These are phyloP conservation scores for Dendrobium catenatum DNA, from an alignment of 106 monocot species.

Conservation along the genomic window DNA sequence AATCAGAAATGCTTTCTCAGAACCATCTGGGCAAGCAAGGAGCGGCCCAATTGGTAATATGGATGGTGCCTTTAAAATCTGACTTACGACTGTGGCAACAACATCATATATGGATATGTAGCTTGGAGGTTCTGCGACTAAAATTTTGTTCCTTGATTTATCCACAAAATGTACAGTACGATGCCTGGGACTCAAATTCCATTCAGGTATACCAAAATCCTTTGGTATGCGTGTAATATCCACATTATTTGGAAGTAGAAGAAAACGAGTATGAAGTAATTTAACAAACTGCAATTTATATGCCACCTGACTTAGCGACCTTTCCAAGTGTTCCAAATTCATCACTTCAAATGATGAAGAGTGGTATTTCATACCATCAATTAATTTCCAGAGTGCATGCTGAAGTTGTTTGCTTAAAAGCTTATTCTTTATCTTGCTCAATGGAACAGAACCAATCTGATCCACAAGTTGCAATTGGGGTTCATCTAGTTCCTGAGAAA, in stretches of 20 bases:
- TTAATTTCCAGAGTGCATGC: constrained; percentile 42
- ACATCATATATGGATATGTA: constrained; percentile 78
- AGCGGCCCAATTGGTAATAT: constrained; percentile 66
- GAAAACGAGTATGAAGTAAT: constrained; percentile 63
- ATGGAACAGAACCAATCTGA: constrained; percentile 48
- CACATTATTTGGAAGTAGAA: constrained; percentile 57
- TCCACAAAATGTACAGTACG: constrained; percentile 58
- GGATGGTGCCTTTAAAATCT: constrained; percentile 41
- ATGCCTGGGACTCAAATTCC: constrained; percentile 52
- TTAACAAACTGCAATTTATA: constrained; percentile 73
- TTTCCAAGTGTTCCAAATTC: constrained; percentile 34
- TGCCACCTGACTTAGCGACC: constrained; percentile 37
- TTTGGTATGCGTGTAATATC: constrained; percentile 49
- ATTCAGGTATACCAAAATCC: constrained; percentile 54
- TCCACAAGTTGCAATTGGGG: constrained; percentile 33
- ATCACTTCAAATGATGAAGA: constrained; percentile 53
- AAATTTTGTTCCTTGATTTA: constrained; percentile 38
- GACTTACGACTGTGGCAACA: constrained; percentile 66
- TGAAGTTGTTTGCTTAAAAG: constrained; percentile 76
- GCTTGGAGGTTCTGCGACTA: constrained; percentile 82
- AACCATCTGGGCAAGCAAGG: constrained; percentile 58
- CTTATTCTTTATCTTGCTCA: constrained; percentile 62
- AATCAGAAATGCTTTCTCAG: constrained; percentile 57
- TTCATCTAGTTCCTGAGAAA: constrained; percentile 49
- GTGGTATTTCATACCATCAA: constrained; percentile 35